Conservation (phyloP, 208 protist genomes). For the Strigomonas culicis region DNA sequence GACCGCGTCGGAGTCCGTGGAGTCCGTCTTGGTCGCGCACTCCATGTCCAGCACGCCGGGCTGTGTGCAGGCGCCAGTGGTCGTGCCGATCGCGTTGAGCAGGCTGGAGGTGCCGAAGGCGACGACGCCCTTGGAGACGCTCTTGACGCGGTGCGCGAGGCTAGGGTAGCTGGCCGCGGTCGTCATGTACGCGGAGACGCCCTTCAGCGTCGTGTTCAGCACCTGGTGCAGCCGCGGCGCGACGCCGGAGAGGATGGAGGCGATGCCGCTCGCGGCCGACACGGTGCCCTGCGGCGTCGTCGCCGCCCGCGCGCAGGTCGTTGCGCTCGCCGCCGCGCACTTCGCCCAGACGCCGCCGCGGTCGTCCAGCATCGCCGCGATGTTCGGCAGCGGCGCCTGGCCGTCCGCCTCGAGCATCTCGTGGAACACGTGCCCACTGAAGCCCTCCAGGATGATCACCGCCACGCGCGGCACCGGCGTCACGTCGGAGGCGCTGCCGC, state of each 20-base stretch:
- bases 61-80: slow-evolving; percentile 33
- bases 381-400: slow-evolving; percentile 45
- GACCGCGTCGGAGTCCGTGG: slow-evolving; percentile 16
- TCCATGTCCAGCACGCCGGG: slow-evolving; percentile 75
- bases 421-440: slow-evolving; percentile 52
- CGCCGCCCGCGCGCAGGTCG: slow-evolving; percentile 54
- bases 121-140: slow-evolving; percentile 27
- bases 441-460: slow-evolving; percentile 66
- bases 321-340: slow-evolving; percentile 33
- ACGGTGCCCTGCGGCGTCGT: slow-evolving; percentile 25
- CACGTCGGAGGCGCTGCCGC: slow-evolving; percentile 30
- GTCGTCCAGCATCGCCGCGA: slow-evolving; percentile 29
- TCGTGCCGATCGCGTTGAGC: slow-evolving; percentile 44
- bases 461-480: slow-evolving; percentile 44
- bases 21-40: slow-evolving; percentile 23
- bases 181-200: slow-evolving; percentile 31
- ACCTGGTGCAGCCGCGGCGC: slow-evolving; percentile 39
- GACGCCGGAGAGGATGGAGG: slow-evolving; percentile 63
- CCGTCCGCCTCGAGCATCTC: slow-evolving; percentile 32
- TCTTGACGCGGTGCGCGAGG: slow-evolving; percentile 41
- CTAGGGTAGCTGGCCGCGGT: slow-evolving; percentile 46
- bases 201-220: slow-evolving; percentile 30
- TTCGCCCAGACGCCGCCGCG: slow-evolving; percentile 32
- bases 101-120: slow-evolving; percentile 49
- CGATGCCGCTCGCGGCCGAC: slow-evolving; percentile 38